phyloP scores from a whole-genome alignment of 352 stramenopile species.

The Phytophthora ohioensis region DNA sequence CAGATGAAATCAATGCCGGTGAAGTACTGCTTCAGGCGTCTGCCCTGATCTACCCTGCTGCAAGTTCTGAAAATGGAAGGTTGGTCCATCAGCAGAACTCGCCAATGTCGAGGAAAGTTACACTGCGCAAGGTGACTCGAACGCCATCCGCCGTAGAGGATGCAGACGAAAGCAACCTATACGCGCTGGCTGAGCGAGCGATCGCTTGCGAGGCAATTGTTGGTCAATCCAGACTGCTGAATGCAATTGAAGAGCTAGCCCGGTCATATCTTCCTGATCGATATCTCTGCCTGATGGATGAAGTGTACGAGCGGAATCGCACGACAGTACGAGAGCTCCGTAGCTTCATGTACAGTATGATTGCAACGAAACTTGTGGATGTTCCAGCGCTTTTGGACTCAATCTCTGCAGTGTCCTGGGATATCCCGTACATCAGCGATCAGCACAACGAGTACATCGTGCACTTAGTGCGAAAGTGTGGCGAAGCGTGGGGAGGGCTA shows the following conservation, averaged over 20 bases:
- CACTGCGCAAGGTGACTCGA: constrained; percentile 61
- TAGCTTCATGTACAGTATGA: constrained; percentile 68
- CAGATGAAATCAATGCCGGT: constrained; percentile 56
- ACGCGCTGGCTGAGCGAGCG: constrained; percentile 65
- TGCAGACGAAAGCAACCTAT: constrained; percentile 63
- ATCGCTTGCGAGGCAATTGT: constrained; percentile 75
- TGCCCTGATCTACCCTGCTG: constrained; percentile 40
- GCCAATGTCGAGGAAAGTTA: constrained; percentile 44
- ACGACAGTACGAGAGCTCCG: constrained; percentile 63
- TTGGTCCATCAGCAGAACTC: constrained; percentile 29
- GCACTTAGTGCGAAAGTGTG: constrained; percentile 80
- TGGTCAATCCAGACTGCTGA: constrained; percentile 66
- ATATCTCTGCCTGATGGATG: constrained; percentile 75
- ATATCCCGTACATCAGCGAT: constrained; percentile 72
- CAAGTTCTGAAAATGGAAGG: constrained; percentile 25
- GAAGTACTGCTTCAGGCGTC: constrained; percentile 61
- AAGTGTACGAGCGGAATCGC: constrained; percentile 66
- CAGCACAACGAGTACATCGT: constrained; percentile 86
- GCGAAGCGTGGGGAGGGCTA: constrained; percentile 77
- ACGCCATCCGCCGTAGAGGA: constrained; percentile 55
- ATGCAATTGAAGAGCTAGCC: constrained; percentile 72
- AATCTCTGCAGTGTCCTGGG: constrained; percentile 67
- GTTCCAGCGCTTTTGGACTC: constrained; percentile 49
- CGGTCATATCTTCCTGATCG: constrained; percentile 70
- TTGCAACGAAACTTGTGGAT: constrained; percentile 60